Evolutionary conservation across 2,329 filamentous ascomycete species (phyloP), one percentile per base, ranked within the genome.

Genomic region (Claviceps fusiformis): DNA sequence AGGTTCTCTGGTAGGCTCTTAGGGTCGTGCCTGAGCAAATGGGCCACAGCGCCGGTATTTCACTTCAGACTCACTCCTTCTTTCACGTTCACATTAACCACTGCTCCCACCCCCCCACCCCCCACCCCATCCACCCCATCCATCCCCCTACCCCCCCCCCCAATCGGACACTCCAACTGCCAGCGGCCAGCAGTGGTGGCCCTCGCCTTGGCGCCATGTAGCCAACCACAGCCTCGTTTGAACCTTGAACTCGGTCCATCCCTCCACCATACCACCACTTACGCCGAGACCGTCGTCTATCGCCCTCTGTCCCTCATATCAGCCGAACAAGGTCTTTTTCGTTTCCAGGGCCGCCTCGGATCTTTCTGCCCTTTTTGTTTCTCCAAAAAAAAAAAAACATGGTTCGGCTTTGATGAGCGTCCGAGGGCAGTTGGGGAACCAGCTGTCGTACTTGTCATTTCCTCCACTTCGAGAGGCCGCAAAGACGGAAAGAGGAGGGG

Each of bases 351-450:
- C 56, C 41, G 52, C 47, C 46, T 54, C 52, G 56, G 52, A 39
- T 56, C 53, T 51, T 49, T 50, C 44, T 52, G 27, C 52, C 47
- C 53, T 58, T 57, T 55, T 57, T 53, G 43, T 56, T 62, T 52
- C 50, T 55, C 60, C 50, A 61, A 58, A 61, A 52, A 62, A 58
- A 60, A 61, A 58, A 61, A 52, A 62, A 58, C 60, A 65, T 66
- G 65, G 62, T 60, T 55, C 54, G 58, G 57, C 35, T 57, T 45
- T 50, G 51, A 53, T 57, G 56, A 52, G 33, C 19, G 39, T 41
- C 35, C 53, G 44, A 57, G 50, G 47, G 56, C 53, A 53, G 45
- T 24, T 50, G 45, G 51, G 53, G 37, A 54, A 52, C 29, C 50
- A 46, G 41, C 31, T 44, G 43, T 56, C 45, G 41, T 56, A 45